Conservation (phyloP, 805 yeast species). For the Torulaspora quercuum region DNA sequence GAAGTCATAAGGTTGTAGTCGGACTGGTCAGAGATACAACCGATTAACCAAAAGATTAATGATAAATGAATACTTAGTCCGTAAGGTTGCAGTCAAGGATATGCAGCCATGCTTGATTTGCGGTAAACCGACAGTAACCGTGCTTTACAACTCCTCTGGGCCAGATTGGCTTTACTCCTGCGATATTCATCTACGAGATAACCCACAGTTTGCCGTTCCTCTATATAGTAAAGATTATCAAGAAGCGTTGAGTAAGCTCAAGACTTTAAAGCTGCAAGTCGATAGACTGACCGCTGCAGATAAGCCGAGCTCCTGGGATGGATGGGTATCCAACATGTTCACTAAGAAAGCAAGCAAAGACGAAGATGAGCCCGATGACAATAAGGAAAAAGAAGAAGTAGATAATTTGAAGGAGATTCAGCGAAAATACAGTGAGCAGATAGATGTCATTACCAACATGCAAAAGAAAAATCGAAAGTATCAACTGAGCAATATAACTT, state of each 20-base stretch:
- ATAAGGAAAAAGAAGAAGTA: constrained; percentile 3
- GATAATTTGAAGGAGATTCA: constrained; percentile 10
- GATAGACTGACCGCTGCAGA: constrained; percentile 8
- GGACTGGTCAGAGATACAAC: no score
- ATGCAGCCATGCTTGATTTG: constrained; percentile 33
- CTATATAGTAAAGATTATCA: constrained; percentile 26
- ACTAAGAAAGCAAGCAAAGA: constrained; percentile 16
- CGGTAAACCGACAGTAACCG: constrained; percentile 28
- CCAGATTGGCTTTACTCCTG: constrained; percentile 37
- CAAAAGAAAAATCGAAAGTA: constrained; percentile 22
- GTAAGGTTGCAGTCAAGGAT: constrained; percentile 33
- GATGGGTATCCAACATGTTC: constrained; percentile 33
- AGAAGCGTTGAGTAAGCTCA: constrained; percentile 17
- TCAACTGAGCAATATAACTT: constrained; percentile 24
- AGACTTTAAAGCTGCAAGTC: constrained; percentile 20
- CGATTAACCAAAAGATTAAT: constrained; percentile 13
- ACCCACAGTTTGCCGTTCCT: constrained; percentile 34
- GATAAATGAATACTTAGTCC: constrained; percentile 30
- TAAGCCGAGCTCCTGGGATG: constrained; percentile 31
- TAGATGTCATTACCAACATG: constrained; percentile 23
- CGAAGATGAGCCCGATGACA: constrained; percentile 1
- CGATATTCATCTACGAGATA: constrained; percentile 35
- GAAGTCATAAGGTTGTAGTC: no score
- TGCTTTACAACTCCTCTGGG: constrained; percentile 27
- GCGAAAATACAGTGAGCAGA: constrained; percentile 17